phyloP scores from a whole-genome alignment of 805 yeast genomes.

The Candida oleophila region DNA sequence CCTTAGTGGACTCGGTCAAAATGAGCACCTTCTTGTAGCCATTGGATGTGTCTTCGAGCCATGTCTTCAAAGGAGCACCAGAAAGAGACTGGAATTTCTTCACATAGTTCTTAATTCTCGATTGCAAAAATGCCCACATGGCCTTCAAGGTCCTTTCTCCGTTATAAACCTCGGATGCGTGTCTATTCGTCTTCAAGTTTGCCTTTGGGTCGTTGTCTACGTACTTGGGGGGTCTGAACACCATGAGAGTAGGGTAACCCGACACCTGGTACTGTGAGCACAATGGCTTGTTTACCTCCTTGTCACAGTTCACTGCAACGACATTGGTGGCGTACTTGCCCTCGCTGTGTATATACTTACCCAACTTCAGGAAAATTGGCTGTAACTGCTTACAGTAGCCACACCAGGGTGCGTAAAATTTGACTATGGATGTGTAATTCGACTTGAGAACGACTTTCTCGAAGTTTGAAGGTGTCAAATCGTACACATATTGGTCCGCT shows the following conservation, averaged over 20 bases:
- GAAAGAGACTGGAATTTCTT: constrained; percentile 42
- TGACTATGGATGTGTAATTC: constrained; percentile 78
- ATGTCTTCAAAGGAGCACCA: constrained; percentile 20
- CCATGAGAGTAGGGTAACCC: constrained; percentile 83
- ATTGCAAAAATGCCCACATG: constrained; percentile 52
- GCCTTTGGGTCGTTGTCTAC: constrained; percentile 22
- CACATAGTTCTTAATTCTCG: constrained; percentile 66
- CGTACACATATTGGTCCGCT: constrained; percentile 48
- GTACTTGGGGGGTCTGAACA: constrained; percentile 78
- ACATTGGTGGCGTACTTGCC: constrained; percentile 53
- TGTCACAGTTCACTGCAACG: constrained; percentile 87
- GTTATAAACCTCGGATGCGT: constrained; percentile 55
- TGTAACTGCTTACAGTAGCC: constrained; percentile 82
- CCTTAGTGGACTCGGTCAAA: constrained; percentile 50
- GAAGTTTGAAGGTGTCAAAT: constrained; percentile 57
- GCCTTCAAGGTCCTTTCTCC: constrained; percentile 61
- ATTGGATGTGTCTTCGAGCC: constrained; percentile 30
- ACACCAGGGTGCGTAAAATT: constrained; percentile 98
- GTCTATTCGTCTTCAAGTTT: constrained; percentile 21
- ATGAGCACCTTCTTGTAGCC: constrained; percentile 42
- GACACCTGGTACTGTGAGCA: constrained; percentile 65
- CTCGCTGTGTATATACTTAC: constrained; percentile 52
- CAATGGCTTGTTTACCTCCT: constrained; percentile 58
- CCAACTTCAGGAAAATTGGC: constrained; percentile 64
- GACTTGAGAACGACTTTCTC: constrained; percentile 63